A percentile compares a stretch with the other conserved stretches of the same genome.
These are phyloP conservation scores for Amoebophrya sp. DNA, from an alignment of 169 alveolate species.

Conservation along the genomic window DNA sequence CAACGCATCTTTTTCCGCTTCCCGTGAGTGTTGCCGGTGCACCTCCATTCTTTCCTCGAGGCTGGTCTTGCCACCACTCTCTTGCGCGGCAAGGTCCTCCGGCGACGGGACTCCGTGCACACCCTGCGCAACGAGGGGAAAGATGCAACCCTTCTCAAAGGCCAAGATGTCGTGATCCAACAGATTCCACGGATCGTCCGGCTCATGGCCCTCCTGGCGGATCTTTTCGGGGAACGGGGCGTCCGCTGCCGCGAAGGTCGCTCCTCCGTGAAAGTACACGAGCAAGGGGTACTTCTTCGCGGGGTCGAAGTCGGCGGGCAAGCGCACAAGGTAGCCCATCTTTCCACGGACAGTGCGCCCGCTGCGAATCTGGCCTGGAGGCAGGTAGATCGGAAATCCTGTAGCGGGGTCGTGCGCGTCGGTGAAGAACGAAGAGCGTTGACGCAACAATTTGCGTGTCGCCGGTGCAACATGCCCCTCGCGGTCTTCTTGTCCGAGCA, in stretches of 20 bases:
- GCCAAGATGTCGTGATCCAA: neutral
- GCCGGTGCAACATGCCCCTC: no score
- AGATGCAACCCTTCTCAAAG: neutral
- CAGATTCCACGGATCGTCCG: neutral
- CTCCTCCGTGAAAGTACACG: neutral
- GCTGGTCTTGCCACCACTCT: neutral
- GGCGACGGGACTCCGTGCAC: neutral
- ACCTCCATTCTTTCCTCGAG: no score
- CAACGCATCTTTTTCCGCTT: neutral
- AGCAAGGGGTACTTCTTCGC: neutral
- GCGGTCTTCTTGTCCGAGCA: no score
- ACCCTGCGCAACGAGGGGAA: neutral
- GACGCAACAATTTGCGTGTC: no score
- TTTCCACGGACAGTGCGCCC: neutral
- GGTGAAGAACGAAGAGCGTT: neutral
- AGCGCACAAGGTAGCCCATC: neutral
- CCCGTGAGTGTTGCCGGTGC: no score
- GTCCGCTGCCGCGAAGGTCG: neutral
- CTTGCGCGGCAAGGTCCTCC: neutral
- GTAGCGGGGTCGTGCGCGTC: neutral
- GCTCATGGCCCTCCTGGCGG: neutral
- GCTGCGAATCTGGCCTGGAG: neutral
- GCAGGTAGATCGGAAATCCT: neutral
- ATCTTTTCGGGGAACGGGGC: neutral
- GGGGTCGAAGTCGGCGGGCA: neutral